These are phyloP conservation scores for Paecilomyces sp. DNA, from an alignment of 2,329 filamentous ascomycete genomes.

Conservation along the genomic window DNA sequence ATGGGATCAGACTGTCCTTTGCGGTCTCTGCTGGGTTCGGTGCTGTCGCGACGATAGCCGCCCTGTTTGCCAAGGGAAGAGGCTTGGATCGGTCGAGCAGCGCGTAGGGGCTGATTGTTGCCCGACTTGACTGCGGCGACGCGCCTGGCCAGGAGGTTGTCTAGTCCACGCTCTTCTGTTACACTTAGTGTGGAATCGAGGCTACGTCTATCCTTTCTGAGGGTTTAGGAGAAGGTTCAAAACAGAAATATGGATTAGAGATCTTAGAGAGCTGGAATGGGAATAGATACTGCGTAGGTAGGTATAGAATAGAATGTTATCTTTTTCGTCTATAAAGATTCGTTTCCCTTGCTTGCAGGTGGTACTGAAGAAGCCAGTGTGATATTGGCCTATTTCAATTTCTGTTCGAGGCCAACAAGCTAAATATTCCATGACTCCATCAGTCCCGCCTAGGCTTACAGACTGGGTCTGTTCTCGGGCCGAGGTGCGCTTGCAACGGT, in stretches of 20 bases:
- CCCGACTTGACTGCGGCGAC: background rate
- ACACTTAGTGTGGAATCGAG: too few species aligned
- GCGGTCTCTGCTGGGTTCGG: constrained; percentile 48
- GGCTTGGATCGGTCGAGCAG: constrained; percentile 13
- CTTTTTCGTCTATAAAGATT: too few species aligned
- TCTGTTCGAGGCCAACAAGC: background rate
- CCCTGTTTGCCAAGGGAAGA: constrained; percentile 39
- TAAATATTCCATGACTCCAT: background rate
- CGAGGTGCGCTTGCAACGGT: too few species aligned
- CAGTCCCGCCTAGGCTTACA: background rate
- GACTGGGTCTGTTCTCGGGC: background rate
- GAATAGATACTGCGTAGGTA: too few species aligned
- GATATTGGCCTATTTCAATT: background rate
- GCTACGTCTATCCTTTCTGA: too few species aligned
- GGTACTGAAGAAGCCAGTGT: too few species aligned
- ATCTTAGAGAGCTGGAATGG: too few species aligned
- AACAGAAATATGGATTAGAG: too few species aligned
- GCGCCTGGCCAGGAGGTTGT: background rate
- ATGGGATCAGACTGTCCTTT: constrained; percentile 52
- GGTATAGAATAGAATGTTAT: too few species aligned
- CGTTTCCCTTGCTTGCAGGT: too few species aligned
- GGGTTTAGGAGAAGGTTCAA: too few species aligned
- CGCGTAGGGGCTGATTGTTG: background rate
- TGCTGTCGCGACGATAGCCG: constrained; percentile 41
- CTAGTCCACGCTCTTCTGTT: too few species aligned